A percentile compares a stretch with the other conserved stretches of the same genome.
Conservation (phyloP, 805 yeast species). For the Cyberlindnera xylosilytica region DNA sequence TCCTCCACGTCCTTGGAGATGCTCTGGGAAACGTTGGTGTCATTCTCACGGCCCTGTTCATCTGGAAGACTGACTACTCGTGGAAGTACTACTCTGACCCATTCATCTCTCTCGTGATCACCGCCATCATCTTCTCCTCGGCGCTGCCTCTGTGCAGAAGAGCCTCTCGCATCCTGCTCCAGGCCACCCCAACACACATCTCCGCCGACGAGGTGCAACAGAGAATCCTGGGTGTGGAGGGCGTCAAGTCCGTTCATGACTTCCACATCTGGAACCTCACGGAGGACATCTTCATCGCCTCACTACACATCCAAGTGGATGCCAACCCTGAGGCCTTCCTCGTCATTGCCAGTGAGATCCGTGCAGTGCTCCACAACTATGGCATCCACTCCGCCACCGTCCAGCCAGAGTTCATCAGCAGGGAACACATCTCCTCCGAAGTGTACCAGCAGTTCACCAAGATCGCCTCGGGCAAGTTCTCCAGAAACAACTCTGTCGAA, state of each 20-base stretch:
- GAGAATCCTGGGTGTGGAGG: slow-evolving; percentile 63
- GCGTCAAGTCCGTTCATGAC: slow-evolving; percentile 86
- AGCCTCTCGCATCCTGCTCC: slow-evolving; percentile 82
- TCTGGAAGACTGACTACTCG: slow-evolving; percentile 87
- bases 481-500: slow-evolving; percentile 18
- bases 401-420: slow-evolving; percentile 80
- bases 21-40: slow-evolving; percentile 96
- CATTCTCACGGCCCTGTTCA: slow-evolving; percentile 81
- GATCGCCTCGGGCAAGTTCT: slow-evolving; percentile 31
- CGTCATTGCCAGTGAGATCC: slow-evolving; percentile 68
- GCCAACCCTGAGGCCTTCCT: slow-evolving; percentile 64
- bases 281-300: slow-evolving; percentile 82
- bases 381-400: slow-evolving; percentile 94
- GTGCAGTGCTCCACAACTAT: slow-evolving; percentile 73
- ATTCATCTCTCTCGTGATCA: slow-evolving; percentile 75
- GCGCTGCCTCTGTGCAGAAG: slow-evolving; percentile 88
- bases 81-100: slow-evolving; percentile 93
- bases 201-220: slow-evolving; percentile 70
- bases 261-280: slow-evolving; percentile 95
- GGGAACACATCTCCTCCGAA: slow-evolving; percentile 28
- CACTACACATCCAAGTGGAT: slow-evolving; percentile 79
- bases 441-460: slow-evolving; percentile 33
- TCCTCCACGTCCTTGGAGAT: slow-evolving; percentile 92
- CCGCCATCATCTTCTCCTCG: slow-evolving; percentile 82
- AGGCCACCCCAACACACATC: slow-evolving; percentile 87